These are phyloP conservation scores for Sarcodon aspratus DNA, from an alignment of 768 basidiomycete species.

Conservation along the genomic window DNA sequence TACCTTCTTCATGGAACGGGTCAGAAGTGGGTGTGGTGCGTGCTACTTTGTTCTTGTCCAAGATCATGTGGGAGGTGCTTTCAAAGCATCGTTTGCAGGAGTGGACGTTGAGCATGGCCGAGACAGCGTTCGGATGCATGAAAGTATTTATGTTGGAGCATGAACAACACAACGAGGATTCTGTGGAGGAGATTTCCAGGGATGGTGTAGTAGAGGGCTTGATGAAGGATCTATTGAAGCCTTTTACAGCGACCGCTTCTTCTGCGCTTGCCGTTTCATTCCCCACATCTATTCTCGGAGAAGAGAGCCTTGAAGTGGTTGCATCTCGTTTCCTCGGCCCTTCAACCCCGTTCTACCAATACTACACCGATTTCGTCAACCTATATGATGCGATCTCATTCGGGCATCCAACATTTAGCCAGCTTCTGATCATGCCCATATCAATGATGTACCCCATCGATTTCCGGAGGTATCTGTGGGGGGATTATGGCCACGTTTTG, in stretches of 20 bases:
- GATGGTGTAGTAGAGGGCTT: conserved; percentile 48
- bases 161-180: conserved; percentile 34
- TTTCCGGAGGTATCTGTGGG: conserved; percentile 79
- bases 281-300: conserved; percentile 6
- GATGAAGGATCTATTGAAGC: conserved; percentile 49
- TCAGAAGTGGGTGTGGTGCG: conserved; percentile 72
- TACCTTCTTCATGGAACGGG: conserved; percentile 65
- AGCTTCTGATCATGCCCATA: conserved; percentile 65
- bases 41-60: conserved; percentile 52
- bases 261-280: conserved; percentile 11
- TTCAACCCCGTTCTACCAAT: conserved; percentile 81
- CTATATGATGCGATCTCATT: conserved; percentile 92
- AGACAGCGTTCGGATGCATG: conserved; percentile 72
- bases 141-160: conserved; percentile 96
- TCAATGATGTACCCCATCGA: conserved; percentile 70
- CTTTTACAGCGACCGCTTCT: conserved; percentile 30
- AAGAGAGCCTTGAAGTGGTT: conserved; percentile 36
- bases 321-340: conserved; percentile 49
- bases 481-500: conserved; percentile 59
- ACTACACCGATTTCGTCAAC: conserved; percentile 82
- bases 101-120: conserved; percentile 38
- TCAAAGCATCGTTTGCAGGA: conserved; percentile 25
- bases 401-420: conserved; percentile 63
- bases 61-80: conserved; percentile 35
- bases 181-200: conserved; percentile 64